phyloP scores from a whole-genome alignment of 352 stramenopile species.

The Elongisporangium prolatum region DNA sequence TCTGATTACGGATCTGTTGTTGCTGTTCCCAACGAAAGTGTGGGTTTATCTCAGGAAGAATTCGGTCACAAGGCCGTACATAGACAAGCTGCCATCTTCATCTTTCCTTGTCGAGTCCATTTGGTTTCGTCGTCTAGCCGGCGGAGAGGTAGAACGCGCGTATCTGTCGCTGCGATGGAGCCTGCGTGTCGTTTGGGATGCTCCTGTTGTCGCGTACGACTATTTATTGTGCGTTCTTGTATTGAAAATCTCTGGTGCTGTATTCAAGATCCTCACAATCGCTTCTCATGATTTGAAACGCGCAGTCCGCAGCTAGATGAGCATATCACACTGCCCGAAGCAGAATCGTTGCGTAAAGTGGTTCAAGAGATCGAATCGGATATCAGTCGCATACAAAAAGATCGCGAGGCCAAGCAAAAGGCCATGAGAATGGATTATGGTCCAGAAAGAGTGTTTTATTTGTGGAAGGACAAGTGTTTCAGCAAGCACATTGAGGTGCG shows the following conservation, averaged over 20 bases:
- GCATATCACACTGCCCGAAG: constrained; percentile 45
- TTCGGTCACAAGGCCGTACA: constrained; percentile 11
- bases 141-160: constrained; percentile 36
- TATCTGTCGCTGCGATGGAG: constrained; percentile 50
- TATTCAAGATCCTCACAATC: no score
- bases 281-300: constrained; percentile 4
- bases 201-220: constrained; percentile 56
- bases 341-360: constrained; percentile 63
- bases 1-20: constrained; percentile 35
- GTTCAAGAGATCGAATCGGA: constrained; percentile 62
- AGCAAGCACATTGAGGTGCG: constrained; percentile 71
- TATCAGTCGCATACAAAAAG: constrained; percentile 47
- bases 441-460: constrained; percentile 63
- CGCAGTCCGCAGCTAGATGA: constrained; percentile 54
- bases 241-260: no score
- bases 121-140: constrained; percentile 61
- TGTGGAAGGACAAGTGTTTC: constrained; percentile 72
- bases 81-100: constrained; percentile 32
- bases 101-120: constrained; percentile 20
- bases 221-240: constrained; percentile 68
- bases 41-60: constrained; percentile 33
- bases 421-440: constrained; percentile 58
- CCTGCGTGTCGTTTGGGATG: constrained; percentile 54
- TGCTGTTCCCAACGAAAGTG: constrained; percentile 44
- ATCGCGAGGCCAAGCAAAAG: constrained; percentile 34